phyloP scores from a whole-genome alignment of 371 early-diverging fungal species.

The Fennellomyces sp. region DNA sequence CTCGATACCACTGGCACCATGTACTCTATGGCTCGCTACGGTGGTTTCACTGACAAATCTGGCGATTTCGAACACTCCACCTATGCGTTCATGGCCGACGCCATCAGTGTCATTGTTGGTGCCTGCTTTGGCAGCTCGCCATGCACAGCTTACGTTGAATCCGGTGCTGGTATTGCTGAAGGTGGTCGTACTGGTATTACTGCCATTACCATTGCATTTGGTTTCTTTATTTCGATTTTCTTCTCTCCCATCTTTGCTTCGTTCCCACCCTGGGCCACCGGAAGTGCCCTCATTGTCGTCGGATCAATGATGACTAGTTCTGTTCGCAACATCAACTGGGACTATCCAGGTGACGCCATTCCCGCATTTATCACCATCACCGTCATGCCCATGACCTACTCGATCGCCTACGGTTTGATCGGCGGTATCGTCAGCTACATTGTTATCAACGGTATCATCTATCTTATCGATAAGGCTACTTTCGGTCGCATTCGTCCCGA shows the following conservation, averaged over 20 bases:
- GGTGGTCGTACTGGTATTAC: conserved; percentile 82
- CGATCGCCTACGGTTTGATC: conserved; percentile 74
- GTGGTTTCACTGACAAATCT: conserved; percentile 70
- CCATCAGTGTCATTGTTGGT: conserved; percentile 65
- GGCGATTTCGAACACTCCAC: conserved; percentile 82
- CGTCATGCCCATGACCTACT: conserved; percentile 80
- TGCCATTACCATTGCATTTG: conserved; percentile 64
- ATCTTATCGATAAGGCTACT: conserved; percentile 47
- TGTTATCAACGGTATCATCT: conserved; percentile 58
- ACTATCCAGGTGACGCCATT: conserved; percentile 74
- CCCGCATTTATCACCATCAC: conserved; percentile 81
- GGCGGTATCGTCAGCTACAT: conserved; percentile 66
- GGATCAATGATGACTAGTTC: conserved; percentile 79
- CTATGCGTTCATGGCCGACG: conserved; percentile 75
- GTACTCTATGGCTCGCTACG: conserved; percentile 81
- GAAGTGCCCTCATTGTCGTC: conserved; percentile 77
- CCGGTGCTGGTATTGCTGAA: conserved; percentile 81
- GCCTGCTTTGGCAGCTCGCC: conserved; percentile 77
- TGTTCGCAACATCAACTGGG: conserved; percentile 76
- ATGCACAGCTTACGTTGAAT: conserved; percentile 79
- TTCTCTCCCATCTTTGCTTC: conserved; percentile 85
- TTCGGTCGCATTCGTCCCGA: conserved; percentile 57
- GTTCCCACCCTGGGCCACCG: conserved; percentile 86
- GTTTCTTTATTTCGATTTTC: conserved; percentile 78
- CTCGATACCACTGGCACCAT: conserved; percentile 81